These are phyloP conservation scores for Coemansia sp. DNA, from an alignment of 192 early-diverging fungal species.

Conservation along the genomic window DNA sequence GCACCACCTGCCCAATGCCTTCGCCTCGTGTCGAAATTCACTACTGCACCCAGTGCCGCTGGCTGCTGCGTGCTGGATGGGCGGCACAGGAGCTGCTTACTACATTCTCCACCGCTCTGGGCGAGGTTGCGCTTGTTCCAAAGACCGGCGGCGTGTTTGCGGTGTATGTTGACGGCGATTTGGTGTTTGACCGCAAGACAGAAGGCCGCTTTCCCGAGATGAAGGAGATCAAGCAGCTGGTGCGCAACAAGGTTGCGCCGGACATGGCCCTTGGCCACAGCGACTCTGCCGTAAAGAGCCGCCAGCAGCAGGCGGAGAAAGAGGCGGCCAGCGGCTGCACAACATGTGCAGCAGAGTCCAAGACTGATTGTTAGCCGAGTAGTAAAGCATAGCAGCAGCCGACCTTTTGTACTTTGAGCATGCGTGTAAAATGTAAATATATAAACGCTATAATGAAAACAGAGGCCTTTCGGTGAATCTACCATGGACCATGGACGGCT, in stretches of 20 bases:
- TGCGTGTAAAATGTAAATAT: too few species aligned
- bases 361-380: neutral
- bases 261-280: slow-evolving; percentile 66
- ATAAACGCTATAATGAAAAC: too few species aligned
- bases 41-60: slow-evolving; percentile 57
- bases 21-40: slow-evolving; percentile 45
- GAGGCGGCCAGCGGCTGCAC: neutral
- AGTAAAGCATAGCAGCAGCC: too few species aligned
- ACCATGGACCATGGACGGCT: too few species aligned
- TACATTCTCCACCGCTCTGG: slow-evolving; percentile 60
- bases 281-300: slow-evolving; percentile 57
- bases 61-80: slow-evolving; percentile 64
- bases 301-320: neutral
- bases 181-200: slow-evolving; percentile 62
- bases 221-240: slow-evolving; percentile 70
- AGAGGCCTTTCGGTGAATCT: too few species aligned
- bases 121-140: slow-evolving; percentile 66
- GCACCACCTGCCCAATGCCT: too few species aligned
- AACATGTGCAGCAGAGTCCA: neutral
- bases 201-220: slow-evolving; percentile 68
- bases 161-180: slow-evolving; percentile 22
- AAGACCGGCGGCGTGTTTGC: slow-evolving; percentile 45
- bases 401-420: neutral
- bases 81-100: slow-evolving; percentile 66
- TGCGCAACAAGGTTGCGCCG: slow-evolving; percentile 61